Evolutionary conservation across 805 yeast species (phyloP).

Genomic region (Nakazawaea pomicola): DNA sequence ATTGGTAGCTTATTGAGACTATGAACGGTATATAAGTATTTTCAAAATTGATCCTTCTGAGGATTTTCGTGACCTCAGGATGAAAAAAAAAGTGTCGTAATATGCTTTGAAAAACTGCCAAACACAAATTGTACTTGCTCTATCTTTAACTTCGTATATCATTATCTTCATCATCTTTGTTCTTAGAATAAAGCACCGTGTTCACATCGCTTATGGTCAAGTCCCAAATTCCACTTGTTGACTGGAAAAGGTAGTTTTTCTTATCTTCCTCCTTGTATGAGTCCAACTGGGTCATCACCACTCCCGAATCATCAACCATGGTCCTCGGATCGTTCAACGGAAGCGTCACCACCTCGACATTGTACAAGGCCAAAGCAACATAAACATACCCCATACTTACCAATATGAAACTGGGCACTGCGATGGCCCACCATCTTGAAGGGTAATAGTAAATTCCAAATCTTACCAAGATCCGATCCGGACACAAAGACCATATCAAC

Average conservation of each 20-base stretch:
- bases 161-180: too few relatives aligned
- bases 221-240: constrained; percentile 86
- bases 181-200: constrained; percentile 48
- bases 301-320: constrained; percentile 61
- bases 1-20: too few relatives aligned
- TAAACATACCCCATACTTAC: constrained; percentile 71
- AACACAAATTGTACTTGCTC: too few relatives aligned
- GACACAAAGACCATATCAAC: constrained; percentile 71
- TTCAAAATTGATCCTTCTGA: too few relatives aligned
- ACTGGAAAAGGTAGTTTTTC: constrained; percentile 40
- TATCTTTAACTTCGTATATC: too few relatives aligned
- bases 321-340: constrained; percentile 54
- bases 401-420: constrained; percentile 66
- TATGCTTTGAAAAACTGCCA: not conserved
- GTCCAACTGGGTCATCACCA: constrained; percentile 21
- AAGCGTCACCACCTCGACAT: constrained; percentile 68
- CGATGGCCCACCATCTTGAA: constrained; percentile 87
- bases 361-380: constrained; percentile 64
- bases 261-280: constrained; percentile 15
- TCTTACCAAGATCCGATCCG: constrained; percentile 42
- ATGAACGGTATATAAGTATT: too few relatives aligned
- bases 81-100: too few relatives aligned
- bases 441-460: constrained; percentile 72
- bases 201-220: constrained; percentile 70
- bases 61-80: too few relatives aligned